Evolutionary conservation across 805 yeast species (phyloP), one percentile per base, ranked within the genome.

Genomic region (Pichia occidentalis): DNA sequence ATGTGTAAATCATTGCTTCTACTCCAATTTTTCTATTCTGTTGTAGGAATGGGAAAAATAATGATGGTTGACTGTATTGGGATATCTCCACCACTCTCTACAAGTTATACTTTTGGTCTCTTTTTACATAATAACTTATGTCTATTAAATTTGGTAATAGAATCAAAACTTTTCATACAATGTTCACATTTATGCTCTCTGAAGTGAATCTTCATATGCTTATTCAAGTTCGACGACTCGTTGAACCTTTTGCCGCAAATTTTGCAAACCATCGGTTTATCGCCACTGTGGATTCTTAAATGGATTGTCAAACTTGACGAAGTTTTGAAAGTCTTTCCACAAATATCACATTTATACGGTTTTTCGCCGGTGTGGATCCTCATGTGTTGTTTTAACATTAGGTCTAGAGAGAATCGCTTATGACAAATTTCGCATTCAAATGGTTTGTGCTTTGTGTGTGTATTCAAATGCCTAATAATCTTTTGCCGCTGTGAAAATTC

Each of bases 321-420:
- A 2, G 95, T 85, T 9, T 95, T 82, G 63, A 90, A 90, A 19
- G 65, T 56, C 56, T 86, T 88, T 4, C 73, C 79, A 58, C 98
- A 90, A 2, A 65, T 54, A 19, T 70, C 64, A 58, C 98, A 90
- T 37, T 58, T 59, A 56, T 70, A 87, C 1, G 97, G 97, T 52
- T 78, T 83, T 51, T 87, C 97, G 3, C 96, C 96, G 1, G 90
- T 77, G 57, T 90, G 97, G 3, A 75, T 77, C 36, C 96, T 66
- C 64, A 71, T 59, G 59, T 92, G 98, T 59, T 86, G 95, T 29
- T 71, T 70, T 30, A 92, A 65, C 70, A 82, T 81, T 23, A 80
- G 65, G 34, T 82, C 85, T 29, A 83, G 85, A 5, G 94, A 84
- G 59, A 90, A 87, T 10, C 67, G 56, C 39, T 79, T 76, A 3